Percentiles rank a stretch among this genome's conserved stretches.
Conservation (phyloP, 2,329 filamentous ascomycete species). For the Aspergillus japonicus region DNA sequence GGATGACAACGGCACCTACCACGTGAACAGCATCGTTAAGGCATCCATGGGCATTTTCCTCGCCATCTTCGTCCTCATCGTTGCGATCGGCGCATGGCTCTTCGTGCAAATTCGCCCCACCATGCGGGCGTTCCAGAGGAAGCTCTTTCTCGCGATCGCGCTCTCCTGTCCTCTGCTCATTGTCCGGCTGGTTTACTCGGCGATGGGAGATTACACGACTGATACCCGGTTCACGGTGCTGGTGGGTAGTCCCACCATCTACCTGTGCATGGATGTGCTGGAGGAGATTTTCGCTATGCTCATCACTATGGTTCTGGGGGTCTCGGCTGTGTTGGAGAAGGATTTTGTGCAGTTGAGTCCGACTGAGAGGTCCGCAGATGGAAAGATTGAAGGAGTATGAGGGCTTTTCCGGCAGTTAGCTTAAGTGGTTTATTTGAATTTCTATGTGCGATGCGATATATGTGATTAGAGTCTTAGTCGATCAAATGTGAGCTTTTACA, state of each 20-base stretch:
- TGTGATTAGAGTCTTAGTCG: too few relatives aligned
- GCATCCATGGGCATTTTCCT: slow-evolving; percentile 27
- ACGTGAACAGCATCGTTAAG: slow-evolving; percentile 17
- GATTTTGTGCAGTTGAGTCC: slow-evolving; percentile 6
- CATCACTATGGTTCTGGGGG: slow-evolving; percentile 21
- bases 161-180: slow-evolving; percentile 28
- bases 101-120: slow-evolving; percentile 9
- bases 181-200: slow-evolving; percentile 28
- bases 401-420: slow-evolving; percentile 39
- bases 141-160: slow-evolving; percentile 28
- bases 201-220: slow-evolving; percentile 21
- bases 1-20: slow-evolving; percentile 2
- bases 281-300: slow-evolving; percentile 30
- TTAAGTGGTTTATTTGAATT: not conserved
- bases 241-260: slow-evolving; percentile 26
- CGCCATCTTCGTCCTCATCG: slow-evolving; percentile 21
- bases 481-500: too few relatives aligned
- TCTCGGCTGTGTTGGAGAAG: slow-evolving; percentile 18
- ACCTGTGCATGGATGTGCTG: slow-evolving; percentile 32
- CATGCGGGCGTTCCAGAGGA: slow-evolving; percentile 23
- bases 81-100: slow-evolving; percentile 15
- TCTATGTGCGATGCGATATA: too few relatives aligned
- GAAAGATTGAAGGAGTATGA: not conserved
- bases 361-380: not conserved
- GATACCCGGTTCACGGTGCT: slow-evolving; percentile 8